Evolutionary conservation across 2,329 filamentous ascomycete species (phyloP), one percentile per base, ranked within the genome.

Genomic region (Triangularia setosa): DNA sequence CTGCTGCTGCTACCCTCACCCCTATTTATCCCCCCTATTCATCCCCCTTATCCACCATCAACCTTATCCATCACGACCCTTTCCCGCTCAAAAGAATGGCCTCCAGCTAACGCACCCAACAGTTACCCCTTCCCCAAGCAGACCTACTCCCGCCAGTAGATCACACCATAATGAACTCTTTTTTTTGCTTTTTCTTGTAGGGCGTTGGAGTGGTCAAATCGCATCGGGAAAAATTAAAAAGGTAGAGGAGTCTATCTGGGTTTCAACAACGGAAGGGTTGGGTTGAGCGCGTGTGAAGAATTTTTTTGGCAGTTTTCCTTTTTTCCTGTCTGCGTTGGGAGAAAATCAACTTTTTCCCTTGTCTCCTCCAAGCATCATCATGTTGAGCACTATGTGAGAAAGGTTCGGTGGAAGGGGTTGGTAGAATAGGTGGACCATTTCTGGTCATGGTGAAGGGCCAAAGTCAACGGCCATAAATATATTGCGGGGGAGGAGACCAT

Each of bases 111-210:
- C 52, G 1, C 21, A 3, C 21, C 24, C 14, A 27, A 16, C 75
- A 93, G 90, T 71, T 93, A 87, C 82, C 91, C 91, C 71, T 90
- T 87, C 83, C 90, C 90, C 74, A 93, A 94, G 84, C 87, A 93
- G 79, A 81, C 86, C 70, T 94, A 92, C 79, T 78, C 83, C 72
- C 75, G 83, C 68, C 63, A 71, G 62, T 70, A 64, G 65, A 33
- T 33, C 52, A 55, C 18, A 16, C 52, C 16, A 16, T 27, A 2
- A 16, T 55, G 65, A 33, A 58, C n/a, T 52, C 23, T 62, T 24
- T 58, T 62, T 58, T 62, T 53, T 56, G 16, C 48, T 60, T 67
- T 9, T 61, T 64, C 30, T 24, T 16, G 58, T 58, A 27, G 30
- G 62, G 65, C 65, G 65, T 64, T 67, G 56, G 28, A 57, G 27